Percentiles rank a stretch among this genome's conserved stretches.
Evolutionary conservation across 2,329 filamentous ascomycete genomes (phyloP).

Genomic region (Penicillium vulpinum): DNA sequence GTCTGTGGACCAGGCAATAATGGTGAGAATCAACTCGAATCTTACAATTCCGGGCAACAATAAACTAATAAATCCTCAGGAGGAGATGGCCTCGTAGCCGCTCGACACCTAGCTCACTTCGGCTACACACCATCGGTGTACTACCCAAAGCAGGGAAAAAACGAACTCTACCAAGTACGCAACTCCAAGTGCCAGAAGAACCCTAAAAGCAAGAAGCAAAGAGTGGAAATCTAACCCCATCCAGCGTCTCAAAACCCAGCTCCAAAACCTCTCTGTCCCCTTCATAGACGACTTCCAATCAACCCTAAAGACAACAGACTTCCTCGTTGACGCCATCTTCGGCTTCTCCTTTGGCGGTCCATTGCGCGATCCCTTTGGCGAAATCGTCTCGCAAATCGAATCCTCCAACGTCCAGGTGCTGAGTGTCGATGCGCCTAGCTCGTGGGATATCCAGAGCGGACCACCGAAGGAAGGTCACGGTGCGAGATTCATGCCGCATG

Average conservation of each 20-base stretch:
- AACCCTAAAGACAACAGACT: constrained; percentile 68
- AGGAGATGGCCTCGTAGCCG: constrained; percentile 91
- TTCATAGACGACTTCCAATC: constrained; percentile 77
- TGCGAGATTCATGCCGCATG: constrained; percentile 74
- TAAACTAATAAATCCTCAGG: constrained; percentile 51
- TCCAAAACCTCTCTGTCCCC: constrained; percentile 77
- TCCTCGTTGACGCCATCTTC: constrained; percentile 91
- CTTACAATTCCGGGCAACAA: not conserved
- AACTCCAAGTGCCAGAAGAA: not conserved
- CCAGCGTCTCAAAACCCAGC: constrained; percentile 78
- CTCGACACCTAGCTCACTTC: constrained; percentile 86
- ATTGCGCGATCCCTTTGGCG: constrained; percentile 86
- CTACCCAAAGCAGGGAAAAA: constrained; percentile 89
- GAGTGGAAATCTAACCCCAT: not conserved
- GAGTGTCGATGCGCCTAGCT: constrained; percentile 88
- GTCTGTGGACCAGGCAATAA: constrained; percentile 85
- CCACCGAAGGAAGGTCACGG: constrained; percentile 76
- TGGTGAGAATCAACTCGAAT: constrained; percentile 32
- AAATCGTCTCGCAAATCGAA: constrained; percentile 75
- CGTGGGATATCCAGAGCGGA: constrained; percentile 88
- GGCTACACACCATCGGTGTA: constrained; percentile 87
- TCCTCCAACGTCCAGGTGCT: constrained; percentile 74
- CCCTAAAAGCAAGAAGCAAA: constrained; percentile 1
- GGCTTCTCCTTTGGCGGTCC: constrained; percentile 92
- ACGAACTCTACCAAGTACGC: constrained; percentile 78